A percentile compares a stretch with the other conserved stretches of the same genome.
Conservation (phyloP, 805 yeast genomes). For the Debaryomyces hansenii region DNA sequence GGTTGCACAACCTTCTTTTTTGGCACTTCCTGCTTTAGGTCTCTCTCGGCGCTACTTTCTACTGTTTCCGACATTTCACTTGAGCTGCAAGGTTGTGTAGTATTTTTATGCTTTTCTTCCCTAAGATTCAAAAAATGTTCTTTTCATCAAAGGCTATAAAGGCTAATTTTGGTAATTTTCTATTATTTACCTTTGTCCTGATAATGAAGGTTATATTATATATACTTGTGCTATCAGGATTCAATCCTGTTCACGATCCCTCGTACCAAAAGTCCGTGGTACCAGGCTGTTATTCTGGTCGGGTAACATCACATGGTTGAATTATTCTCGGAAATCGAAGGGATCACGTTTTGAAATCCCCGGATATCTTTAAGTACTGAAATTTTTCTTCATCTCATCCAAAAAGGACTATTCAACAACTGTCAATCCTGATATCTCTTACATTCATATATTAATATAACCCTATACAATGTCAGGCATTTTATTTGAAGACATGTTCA, state of each 20-base stretch:
- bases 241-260: not conserved
- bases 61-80: too few relatives aligned
- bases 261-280: not conserved
- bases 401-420: not conserved
- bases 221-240: not conserved
- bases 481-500: slow-evolving; percentile 90
- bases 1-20: too few relatives aligned
- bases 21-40: too few relatives aligned
- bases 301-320: not conserved
- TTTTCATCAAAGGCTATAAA: not conserved
- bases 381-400: slow-evolving; percentile 1
- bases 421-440: not conserved
- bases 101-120: too few relatives aligned
- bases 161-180: slow-evolving; percentile 4
- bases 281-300: not conserved
- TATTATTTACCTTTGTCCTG: slow-evolving; percentile 4
- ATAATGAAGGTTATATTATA: not conserved
- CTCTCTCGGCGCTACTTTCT: too few relatives aligned
- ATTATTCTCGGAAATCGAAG: not conserved
- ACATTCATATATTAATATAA: too few relatives aligned
- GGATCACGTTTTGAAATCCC: not conserved
- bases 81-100: too few relatives aligned
- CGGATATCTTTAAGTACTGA: not conserved
- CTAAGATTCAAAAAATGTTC: not conserved
- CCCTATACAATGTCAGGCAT: slow-evolving; percentile 47